Base-by-base conservation (phyloP, 2,329 filamentous ascomycete species). In the Neonectria hederae region DNA sequence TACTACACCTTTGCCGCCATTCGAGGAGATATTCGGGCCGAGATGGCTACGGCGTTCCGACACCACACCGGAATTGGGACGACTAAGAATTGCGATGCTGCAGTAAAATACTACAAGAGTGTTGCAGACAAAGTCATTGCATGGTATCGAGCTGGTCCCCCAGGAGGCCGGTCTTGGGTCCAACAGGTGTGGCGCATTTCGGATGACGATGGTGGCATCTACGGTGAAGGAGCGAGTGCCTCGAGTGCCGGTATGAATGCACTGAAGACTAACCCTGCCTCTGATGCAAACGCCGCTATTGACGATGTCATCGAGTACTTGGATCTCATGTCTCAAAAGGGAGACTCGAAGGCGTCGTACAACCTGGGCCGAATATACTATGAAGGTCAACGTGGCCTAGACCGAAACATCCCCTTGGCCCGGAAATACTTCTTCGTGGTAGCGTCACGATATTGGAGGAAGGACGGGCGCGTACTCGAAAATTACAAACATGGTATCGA, bases 261-360 rank as follows among this genome's bases (percentile, higher is more conserved):
- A 4, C 87, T 90, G 73, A 89, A 90, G 67, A 88, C 89, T 21
- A 89, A 89, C 60, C 86, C 90, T 1, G 90, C 91, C 68, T 92
- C 93, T 3, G 92, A 96, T 75, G 88, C 91, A 1, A 91, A 97
- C 73, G 93, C 94, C 1, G 92, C 93, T 17, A 88, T 97, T 63
- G 94, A 97, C 72, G 95, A 99, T 77, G 92, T 98, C 17, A 89
- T 99, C 63, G 96, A 99, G 76, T 99, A 97, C 72, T 83, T 97
- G 69, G 93, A 97, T 72, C 84, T 97, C 45, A 91, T 97, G 85
- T 93, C 93, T 6, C 89, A 94, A 65, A 97, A 97, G 76, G 94
- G 94, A 11, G 93, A 97, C 74, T 87, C 93, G 60, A 94, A 92
- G 76, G 93, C 94, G 1, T 95, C 93, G 0, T 94, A 94, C 73